Evolutionary conservation across 169 alveolate species (phyloP).

Genomic region (Besnoitia besnoiti): DNA sequence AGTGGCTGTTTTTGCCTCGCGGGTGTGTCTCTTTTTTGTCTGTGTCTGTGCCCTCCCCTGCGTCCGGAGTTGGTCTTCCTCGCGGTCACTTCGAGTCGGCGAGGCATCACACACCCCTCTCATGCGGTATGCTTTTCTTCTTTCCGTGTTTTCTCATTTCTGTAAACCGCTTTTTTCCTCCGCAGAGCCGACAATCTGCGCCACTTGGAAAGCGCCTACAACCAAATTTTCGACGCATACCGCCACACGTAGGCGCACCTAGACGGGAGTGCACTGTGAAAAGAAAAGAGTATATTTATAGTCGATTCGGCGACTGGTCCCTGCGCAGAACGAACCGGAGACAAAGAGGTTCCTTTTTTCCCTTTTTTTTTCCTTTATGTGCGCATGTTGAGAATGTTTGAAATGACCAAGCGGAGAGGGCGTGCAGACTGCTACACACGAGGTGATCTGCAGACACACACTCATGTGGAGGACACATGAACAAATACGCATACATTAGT

Average conservation of each 20-base stretch:
- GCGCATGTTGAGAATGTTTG: too few species aligned
- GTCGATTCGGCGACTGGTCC: too few species aligned
- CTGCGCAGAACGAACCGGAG: too few species aligned
- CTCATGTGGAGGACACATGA: too few species aligned
- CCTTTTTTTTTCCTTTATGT: background rate
- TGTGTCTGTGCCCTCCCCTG: background rate
- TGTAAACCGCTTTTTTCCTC: background rate
- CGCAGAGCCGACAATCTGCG: conserved; percentile 40
- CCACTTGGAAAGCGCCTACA: conserved; percentile 16
- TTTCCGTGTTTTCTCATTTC: background rate
- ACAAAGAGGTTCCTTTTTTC: background rate
- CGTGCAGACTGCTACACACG: too few species aligned
- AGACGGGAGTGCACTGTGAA: too few species aligned
- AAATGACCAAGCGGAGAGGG: too few species aligned
- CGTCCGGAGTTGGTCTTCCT: background rate
- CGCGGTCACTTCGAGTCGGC: too few species aligned
- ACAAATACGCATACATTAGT: too few species aligned
- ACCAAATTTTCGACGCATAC: conserved; percentile 19
- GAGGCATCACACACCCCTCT: too few species aligned
- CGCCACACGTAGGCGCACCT: conserved; percentile 12
- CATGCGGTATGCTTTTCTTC: background rate
- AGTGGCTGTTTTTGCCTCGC: background rate
- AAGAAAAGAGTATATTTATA: too few species aligned
- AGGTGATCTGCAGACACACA: too few species aligned
- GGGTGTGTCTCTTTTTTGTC: background rate